phyloP scores from a whole-genome alignment of 768 basidiomycete genomes.

The Suillus sp. region DNA sequence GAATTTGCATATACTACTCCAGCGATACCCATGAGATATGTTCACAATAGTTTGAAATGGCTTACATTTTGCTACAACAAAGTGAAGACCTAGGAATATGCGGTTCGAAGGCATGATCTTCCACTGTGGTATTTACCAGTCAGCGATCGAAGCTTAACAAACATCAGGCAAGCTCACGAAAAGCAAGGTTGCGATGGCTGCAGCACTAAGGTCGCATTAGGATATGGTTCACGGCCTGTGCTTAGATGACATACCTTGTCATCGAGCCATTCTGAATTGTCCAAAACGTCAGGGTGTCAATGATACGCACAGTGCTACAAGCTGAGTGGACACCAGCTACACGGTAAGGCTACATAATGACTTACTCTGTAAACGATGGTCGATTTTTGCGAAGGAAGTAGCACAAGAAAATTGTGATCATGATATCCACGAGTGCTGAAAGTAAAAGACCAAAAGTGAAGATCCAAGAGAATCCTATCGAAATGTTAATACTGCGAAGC shows the following conservation, averaged over 20 bases:
- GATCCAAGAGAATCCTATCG: conserved; percentile 23
- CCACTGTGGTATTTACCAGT: conserved; percentile 19
- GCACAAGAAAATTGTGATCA: conserved; percentile 47
- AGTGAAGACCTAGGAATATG: conserved; percentile 28
- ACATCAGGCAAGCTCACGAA: conserved; percentile 18
- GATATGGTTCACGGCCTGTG: no score
- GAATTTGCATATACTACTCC: conserved; percentile 29
- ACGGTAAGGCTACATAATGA: not conserved
- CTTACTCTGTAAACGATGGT: conserved; percentile 39
- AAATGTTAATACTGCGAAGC: not conserved
- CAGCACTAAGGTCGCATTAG: conserved; percentile 16
- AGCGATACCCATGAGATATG: not conserved
- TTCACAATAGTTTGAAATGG: not conserved
- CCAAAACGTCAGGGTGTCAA: conserved; percentile 25
- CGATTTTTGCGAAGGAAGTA: conserved; percentile 42
- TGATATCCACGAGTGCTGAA: conserved; percentile 47
- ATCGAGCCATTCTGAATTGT: conserved; percentile 26
- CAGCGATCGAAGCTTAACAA: not conserved
- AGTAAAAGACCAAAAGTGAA: conserved; percentile 50
- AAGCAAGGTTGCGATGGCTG: conserved; percentile 20
- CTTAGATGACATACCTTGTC: conserved; percentile 20
- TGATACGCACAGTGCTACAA: conserved; percentile 24
- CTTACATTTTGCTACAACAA: conserved; percentile 27
- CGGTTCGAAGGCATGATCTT: conserved; percentile 25
- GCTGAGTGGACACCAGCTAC: not conserved